These are phyloP conservation scores for Chlamydomonas sphaeroides DNA, from an alignment of 139 green algal genomes.

Conservation along the genomic window DNA sequence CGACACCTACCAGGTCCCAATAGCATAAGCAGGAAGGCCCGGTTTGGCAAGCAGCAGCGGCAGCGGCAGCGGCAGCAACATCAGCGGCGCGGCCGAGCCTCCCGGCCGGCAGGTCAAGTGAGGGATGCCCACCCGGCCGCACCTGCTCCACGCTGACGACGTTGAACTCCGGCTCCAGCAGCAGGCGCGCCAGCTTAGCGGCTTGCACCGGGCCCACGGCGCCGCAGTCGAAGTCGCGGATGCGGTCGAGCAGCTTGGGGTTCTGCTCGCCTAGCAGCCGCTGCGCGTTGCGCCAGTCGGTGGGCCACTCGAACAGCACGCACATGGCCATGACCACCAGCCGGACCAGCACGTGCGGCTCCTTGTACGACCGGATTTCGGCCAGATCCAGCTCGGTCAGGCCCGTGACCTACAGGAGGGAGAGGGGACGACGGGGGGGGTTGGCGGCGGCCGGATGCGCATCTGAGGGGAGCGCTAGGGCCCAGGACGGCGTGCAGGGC, in stretches of 20 bases:
- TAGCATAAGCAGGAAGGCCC: too few species aligned
- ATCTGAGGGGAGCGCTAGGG: too few species aligned
- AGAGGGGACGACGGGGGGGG: too few species aligned
- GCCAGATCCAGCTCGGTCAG: conserved; percentile 45
- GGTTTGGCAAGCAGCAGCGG: too few species aligned
- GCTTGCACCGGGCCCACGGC: conserved; percentile 17
- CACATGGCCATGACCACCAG: conserved; percentile 58
- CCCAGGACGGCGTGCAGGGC: too few species aligned
- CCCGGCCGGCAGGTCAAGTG: too few species aligned
- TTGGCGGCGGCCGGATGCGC: too few species aligned
- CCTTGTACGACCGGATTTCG: conserved; percentile 50
- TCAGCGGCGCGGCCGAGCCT: too few species aligned
- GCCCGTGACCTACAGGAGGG: conserved; percentile 38
- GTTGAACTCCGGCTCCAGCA: conserved; percentile 59
- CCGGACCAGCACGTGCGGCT: conserved; percentile 42
- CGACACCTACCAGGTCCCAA: conserved; percentile 41
- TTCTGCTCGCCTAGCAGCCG: conserved; percentile 52
- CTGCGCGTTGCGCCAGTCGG: conserved; percentile 53
- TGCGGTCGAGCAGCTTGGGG: conserved; percentile 50
- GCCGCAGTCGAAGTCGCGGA: conserved; percentile 8
- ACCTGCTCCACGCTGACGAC: conserved; percentile 52
- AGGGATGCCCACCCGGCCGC: too few species aligned
- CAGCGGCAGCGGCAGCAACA: too few species aligned
- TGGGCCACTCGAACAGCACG: conserved; percentile 48
- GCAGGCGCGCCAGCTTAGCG: conserved; percentile 45